Evolutionary conservation across 1,284 basidiomycete genomes (phyloP), one percentile per base, ranked within the genome.

Genomic region (Rhodotorula sp.): DNA sequence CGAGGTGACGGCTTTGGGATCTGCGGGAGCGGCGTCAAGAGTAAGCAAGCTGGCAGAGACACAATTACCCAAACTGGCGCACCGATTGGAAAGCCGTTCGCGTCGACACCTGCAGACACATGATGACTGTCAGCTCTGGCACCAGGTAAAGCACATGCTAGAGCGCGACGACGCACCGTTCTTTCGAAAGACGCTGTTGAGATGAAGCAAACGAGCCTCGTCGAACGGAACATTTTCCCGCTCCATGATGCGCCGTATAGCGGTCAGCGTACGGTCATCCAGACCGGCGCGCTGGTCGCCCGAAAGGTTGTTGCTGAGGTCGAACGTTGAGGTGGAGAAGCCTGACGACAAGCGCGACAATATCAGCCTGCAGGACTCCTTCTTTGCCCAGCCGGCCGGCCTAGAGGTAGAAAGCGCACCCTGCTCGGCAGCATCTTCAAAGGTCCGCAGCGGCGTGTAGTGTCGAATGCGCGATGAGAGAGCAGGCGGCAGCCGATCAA

Each of bases 191-290:
- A 74, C 67, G 19, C 58, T 43, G 26, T 73, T 65, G 15, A 66
- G 67, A 16, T 73, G 70, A 16, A 71, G 61, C 57, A 62, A 15
- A 38, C 74, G 45, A 21, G 71, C 74, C 59, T 76, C 74, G 60
- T 76, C 74, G 34, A 76, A 76, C 1, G 52, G 63, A 60, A 68
- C 64, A 21, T 57, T 57, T 15, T 70, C 50, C 26, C 70, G 57
- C 55, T 76, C 74, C 74, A 76, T 76, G 62, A 76, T 71, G 18
- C 74, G 47, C 19, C 74, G 31, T 2, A 76, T 56, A 49, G 73
- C 69, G 21, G 74, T 76, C 52, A 76, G 54, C 5, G 70, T 71
- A 1, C 61, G 62, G 16, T 73, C 74, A 57, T 76, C 74, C 43
- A 76, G 54, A 2, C 72, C 74, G 8, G 71, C 71, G 21, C 74